Evolutionary conservation across 257 asterid genomes (phyloP).

Genomic region (Lycium ferocissimum): DNA sequence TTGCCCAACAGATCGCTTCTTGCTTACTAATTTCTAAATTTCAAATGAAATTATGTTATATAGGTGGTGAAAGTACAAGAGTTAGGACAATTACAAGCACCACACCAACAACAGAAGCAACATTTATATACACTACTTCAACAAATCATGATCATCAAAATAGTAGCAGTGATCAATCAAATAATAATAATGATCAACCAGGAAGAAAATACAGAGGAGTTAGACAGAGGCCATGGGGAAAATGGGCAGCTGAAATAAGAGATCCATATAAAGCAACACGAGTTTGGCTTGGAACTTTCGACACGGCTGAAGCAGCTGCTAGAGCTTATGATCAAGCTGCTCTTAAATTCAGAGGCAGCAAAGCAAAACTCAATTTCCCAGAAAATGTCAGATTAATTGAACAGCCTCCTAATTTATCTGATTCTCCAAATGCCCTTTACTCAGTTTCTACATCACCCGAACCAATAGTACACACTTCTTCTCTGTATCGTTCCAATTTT

Average conservation of each 20-base stretch:
- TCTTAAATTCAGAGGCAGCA: constrained; percentile 55
- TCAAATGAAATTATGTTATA: not conserved
- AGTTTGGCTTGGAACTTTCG: constrained; percentile 70
- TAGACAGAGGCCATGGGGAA: constrained; percentile 67
- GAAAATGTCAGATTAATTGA: constrained; percentile 47
- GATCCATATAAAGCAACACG: constrained; percentile 61
- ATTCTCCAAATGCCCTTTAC: not conserved
- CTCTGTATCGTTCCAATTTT: not conserved
- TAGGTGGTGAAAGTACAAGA: constrained; percentile 41
- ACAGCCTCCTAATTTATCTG: not conserved
- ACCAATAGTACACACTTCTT: constrained; percentile 38
- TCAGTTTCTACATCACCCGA: constrained; percentile 30
- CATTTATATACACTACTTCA: constrained; percentile 42
- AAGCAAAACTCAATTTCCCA: constrained; percentile 68
- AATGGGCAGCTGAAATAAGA: constrained; percentile 69
- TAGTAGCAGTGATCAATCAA: not conserved
- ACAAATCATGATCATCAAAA: not conserved
- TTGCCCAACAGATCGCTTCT: too few species aligned
- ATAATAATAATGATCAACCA: not conserved
- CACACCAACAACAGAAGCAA: constrained; percentile 41
- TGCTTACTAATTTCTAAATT: too few species aligned
- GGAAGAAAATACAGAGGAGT: constrained; percentile 59
- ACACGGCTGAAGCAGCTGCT: constrained; percentile 60
- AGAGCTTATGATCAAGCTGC: constrained; percentile 66
- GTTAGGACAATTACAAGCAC: constrained; percentile 36